Percentiles rank a stretch among this genome's conserved stretches.
Conservation (phyloP, 208 protist genomes). For the Crithidia brevicula region DNA sequence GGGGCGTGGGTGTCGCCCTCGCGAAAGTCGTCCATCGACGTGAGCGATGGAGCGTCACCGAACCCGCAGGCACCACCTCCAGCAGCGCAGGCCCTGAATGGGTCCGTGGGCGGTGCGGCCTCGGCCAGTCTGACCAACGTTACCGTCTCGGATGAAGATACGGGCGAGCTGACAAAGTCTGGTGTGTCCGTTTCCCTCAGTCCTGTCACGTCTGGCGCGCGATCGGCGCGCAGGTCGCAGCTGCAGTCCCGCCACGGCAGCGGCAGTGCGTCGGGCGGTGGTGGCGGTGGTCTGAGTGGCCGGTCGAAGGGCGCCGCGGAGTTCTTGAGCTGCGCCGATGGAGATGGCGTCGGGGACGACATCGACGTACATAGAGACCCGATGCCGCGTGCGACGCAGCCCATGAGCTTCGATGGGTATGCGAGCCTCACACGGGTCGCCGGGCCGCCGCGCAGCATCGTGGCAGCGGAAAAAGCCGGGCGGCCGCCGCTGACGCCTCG, state of each 20-base stretch:
- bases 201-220: constrained; percentile 24
- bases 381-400: constrained; percentile 22
- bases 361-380: constrained; percentile 16
- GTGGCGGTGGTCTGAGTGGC: no score
- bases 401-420: constrained; percentile 13
- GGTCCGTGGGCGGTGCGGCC: neutral
- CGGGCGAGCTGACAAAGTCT: constrained; percentile 14
- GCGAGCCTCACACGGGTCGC: no score
- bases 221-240: constrained; percentile 6
- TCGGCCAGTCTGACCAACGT: constrained; percentile 22
- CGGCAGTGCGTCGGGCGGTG: neutral
- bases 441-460: neutral
- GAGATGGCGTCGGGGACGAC: neutral
- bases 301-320: neutral
- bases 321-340: constrained; percentile 2
- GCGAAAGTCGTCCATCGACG: neutral
- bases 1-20: constrained; percentile 3
- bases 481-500: constrained; percentile 15
- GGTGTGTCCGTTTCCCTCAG: constrained; percentile 28
- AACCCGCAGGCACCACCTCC: neutral
- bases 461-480: neutral
- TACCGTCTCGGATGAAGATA: constrained; percentile 35
- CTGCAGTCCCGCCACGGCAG: constrained; percentile 15
- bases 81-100: neutral
- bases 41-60: neutral